These are phyloP conservation scores for Xylaria sp. DNA, from an alignment of 2,329 filamentous ascomycete species.

Conservation along the genomic window DNA sequence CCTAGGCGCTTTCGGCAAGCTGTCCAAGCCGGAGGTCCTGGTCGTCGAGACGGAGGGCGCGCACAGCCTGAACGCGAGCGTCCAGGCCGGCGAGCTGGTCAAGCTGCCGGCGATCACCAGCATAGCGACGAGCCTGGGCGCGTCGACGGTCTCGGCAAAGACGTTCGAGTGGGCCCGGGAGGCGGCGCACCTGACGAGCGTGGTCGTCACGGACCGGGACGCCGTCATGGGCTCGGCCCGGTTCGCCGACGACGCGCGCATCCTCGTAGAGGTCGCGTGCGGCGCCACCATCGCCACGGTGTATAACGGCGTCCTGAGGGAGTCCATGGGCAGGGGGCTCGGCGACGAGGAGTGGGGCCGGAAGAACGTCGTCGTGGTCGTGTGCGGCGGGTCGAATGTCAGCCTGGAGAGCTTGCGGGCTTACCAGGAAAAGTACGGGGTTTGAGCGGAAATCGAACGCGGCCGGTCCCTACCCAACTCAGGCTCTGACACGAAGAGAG, in stretches of 20 bases:
- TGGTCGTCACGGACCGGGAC: constrained; percentile 73
- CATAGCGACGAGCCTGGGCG: constrained; percentile 74
- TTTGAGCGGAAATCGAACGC: constrained; percentile 21
- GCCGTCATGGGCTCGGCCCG: constrained; percentile 76
- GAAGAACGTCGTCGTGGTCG: constrained; percentile 78
- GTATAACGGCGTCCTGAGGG: constrained; percentile 66
- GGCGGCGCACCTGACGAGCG: constrained; percentile 50
- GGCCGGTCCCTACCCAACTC: too few species aligned
- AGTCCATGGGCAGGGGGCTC: constrained; percentile 56
- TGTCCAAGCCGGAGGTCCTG: constrained; percentile 56
- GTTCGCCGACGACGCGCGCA: constrained; percentile 78
- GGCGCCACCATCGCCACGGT: constrained; percentile 75
- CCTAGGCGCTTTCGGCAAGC: constrained; percentile 35
- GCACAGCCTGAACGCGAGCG: constrained; percentile 66
- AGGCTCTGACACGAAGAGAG: background rate
- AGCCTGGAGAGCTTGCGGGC: constrained; percentile 61
- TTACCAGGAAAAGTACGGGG: constrained; percentile 56
- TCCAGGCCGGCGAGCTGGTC: constrained; percentile 59
- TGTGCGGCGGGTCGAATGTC: constrained; percentile 79
- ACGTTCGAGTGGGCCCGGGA: constrained; percentile 66
- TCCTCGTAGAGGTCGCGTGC: constrained; percentile 84
- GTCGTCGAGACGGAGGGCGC: constrained; percentile 78
- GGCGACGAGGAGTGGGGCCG: constrained; percentile 61
- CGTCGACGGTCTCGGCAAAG: constrained; percentile 67
- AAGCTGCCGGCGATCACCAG: constrained; percentile 73